A percentile compares a stretch with the other conserved stretches of the same genome.
Conservation (phyloP, 176 grass and related monocot species). For the Ananas comosus region DNA sequence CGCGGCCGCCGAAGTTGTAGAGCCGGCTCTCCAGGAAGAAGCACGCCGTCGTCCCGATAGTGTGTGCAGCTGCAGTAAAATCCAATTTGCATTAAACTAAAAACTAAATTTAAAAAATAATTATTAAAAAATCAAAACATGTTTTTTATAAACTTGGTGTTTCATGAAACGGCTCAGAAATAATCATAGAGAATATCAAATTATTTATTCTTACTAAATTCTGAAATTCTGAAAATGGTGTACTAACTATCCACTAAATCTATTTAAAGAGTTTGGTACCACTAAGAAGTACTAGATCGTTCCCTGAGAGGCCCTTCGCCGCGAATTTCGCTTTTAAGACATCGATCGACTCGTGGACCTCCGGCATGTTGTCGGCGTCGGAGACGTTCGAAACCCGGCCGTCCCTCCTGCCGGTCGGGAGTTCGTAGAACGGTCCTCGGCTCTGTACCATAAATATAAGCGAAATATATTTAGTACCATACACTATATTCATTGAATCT, state of each 20-base stretch:
- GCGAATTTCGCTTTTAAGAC: conserved; percentile 60
- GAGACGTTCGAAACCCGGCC: conserved; percentile 35
- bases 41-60: conserved; percentile 84
- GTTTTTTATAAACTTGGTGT: too few species aligned
- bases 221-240: too few species aligned
- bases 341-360: conserved; percentile 36
- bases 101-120: not conserved
- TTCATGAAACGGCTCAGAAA: too few species aligned
- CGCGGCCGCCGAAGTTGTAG: conserved; percentile 37
- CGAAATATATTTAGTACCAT: conserved; percentile 5
- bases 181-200: too few species aligned
- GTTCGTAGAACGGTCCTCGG: conserved; percentile 56
- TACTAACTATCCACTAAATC: too few species aligned
- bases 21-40: conserved; percentile 73
- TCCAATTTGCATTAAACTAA: too few species aligned
- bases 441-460: conserved; percentile 26
- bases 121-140: not conserved
- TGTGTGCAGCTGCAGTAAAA: conserved; percentile 52
- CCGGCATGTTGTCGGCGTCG: conserved; percentile 51
- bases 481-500: not conserved
- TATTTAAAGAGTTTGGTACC: conserved; percentile 19
- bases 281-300: conserved; percentile 74
- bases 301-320: conserved; percentile 46
- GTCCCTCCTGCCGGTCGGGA: conserved; percentile 65
- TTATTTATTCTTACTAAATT: too few species aligned